phyloP scores from a whole-genome alignment of 2,329 filamentous ascomycete genomes.

The Fusarium nygamai region DNA sequence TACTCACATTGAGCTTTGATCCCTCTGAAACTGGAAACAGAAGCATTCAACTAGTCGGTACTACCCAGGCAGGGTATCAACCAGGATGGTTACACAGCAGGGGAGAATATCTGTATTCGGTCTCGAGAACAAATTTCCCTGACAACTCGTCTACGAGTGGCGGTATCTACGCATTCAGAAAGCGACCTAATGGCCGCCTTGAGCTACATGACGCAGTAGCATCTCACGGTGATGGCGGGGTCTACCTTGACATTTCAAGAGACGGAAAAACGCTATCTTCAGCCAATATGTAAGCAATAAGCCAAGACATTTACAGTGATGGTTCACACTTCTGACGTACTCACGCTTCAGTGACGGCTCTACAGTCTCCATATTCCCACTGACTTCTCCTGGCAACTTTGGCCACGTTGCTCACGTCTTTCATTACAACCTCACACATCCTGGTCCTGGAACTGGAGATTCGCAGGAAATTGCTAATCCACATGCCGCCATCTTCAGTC shows the following conservation, averaged over 20 bases:
- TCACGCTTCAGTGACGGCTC: neutral
- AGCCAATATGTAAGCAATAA: neutral
- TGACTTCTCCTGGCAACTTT: neutral
- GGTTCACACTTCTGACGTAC: accelerated
- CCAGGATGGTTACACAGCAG: neutral
- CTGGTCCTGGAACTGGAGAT: neutral
- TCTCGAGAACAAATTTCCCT: neutral
- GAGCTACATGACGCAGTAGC: neutral
- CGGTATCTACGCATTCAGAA: neutral
- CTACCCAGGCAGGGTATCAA: neutral
- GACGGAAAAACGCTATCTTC: neutral
- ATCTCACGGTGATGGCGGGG: neutral
- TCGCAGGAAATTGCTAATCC: neutral
- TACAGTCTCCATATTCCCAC: neutral
- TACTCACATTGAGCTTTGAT: neutral
- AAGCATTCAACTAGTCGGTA: neutral
- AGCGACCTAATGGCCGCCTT: neutral
- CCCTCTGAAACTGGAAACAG: neutral
- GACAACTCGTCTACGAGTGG: neutral
- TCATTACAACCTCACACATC: neutral
- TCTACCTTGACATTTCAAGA: neutral
- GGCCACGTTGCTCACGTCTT: neutral
- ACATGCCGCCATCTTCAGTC: neutral
- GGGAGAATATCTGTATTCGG: neutral
- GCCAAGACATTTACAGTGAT: accelerated